These are phyloP conservation scores for Cryomyces antarcticus DNA, from an alignment of 495 filamentous ascomycete species.

Conservation along the genomic window DNA sequence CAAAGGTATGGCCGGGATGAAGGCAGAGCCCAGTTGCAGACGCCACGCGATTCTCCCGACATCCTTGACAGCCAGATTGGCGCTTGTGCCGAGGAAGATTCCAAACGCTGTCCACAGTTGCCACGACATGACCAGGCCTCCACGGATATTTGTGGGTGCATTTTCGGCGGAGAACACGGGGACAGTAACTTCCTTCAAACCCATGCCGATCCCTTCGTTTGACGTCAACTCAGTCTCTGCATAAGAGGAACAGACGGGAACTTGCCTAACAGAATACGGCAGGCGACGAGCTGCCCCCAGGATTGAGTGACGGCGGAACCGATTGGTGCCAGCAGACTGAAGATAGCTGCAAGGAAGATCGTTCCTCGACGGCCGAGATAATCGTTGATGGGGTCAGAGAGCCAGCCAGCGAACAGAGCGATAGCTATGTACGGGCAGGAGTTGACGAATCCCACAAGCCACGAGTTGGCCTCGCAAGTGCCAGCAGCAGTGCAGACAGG, in stretches of 20 bases:
- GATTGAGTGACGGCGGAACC: slow-evolving; percentile 4
- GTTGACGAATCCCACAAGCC: slow-evolving; percentile 29
- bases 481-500: slow-evolving; percentile 4
- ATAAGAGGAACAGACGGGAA: too few species aligned
- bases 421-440: slow-evolving; percentile 28
- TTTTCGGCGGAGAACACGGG: slow-evolving; percentile 45
- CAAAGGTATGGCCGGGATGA: slow-evolving; percentile 51
- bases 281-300: slow-evolving; percentile 7
- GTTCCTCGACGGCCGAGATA: slow-evolving; percentile 25
- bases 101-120: slow-evolving; percentile 38
- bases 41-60: slow-evolving; percentile 38
- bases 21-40: slow-evolving; percentile 42
- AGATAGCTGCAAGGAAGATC: slow-evolving; percentile 51
- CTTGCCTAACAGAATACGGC: slow-evolving; percentile 4
- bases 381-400: slow-evolving; percentile 3
- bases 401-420: slow-evolving; percentile 8
- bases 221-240: too few species aligned
- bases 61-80: slow-evolving; percentile 37
- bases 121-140: slow-evolving; percentile 44
- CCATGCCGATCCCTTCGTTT: slow-evolving; percentile 7
- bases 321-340: slow-evolving; percentile 27
- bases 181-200: slow-evolving; percentile 12
- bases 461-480: slow-evolving; percentile 5
- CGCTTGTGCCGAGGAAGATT: slow-evolving; percentile 38
- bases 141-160: slow-evolving; percentile 37